Evolutionary conservation across 345 rosid species (phyloP), one percentile per base, ranked within the genome.

Genomic region (Populus alba): DNA sequence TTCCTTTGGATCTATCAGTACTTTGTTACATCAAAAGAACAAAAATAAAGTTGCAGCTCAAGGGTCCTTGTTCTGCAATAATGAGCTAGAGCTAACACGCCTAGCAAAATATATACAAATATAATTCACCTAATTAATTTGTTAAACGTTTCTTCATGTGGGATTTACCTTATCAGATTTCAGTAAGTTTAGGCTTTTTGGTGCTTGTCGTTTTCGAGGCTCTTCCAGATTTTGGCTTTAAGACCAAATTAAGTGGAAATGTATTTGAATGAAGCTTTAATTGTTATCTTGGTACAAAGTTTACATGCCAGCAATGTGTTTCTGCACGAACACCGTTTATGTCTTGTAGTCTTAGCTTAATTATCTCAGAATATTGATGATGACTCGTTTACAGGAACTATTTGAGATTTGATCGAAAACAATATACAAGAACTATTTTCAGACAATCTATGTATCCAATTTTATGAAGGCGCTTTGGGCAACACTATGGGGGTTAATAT

Each of bases 221-320:
- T 87, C 7, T 27, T 89, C 9, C 99, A 93, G 71, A 84, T 91
- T 2, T 38, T 86, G 69, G 92, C 97, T 11, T 53, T 93, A 59
- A 90, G 97, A 9, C 86, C 97, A 7, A 91, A 91, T 80, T 29
- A 29, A 29, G 78, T 95, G 81, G 97, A 95, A 80, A 93, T 92
- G 97, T 93, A 84, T 82, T 81, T 93, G 94, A 95, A 95, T 22
- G 99, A 92, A 86, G 98, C 98, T 0, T 88, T 39, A 39, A 39
- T 39, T 95, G 59, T 80, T 95, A 13, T 92, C 92, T 0, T 95
- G 98, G 97, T 95, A 95, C 80, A 93, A 80, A 87, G 97, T 71
- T 81, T 95, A 78, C 99, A 95, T 75, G 92, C 92, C 10, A 91
- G 96, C 81, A 95, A 95, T 88, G 93, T 95, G 77, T 95, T 95